A percentile compares a stretch with the other conserved stretches of the same genome.
Conservation (phyloP, 208 protist species). For the Leishmania arabica region DNA sequence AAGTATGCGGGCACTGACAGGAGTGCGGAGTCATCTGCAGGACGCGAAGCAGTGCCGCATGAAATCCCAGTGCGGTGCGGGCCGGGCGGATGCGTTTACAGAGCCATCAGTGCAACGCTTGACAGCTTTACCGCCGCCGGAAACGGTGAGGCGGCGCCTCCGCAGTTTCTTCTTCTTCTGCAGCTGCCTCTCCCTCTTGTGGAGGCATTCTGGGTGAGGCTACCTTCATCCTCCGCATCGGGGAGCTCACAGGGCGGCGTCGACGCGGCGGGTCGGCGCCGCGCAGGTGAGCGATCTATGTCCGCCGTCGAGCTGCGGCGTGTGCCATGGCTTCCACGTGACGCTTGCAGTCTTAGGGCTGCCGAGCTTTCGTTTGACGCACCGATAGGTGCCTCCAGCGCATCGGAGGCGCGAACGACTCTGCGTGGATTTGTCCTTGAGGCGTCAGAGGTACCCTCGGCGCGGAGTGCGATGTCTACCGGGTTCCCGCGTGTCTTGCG, state of each 20-base stretch:
- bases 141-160: neutral
- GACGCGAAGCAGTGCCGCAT: neutral
- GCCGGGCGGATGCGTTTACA: slow-evolving; percentile 19
- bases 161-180: slow-evolving; percentile 11
- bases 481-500: slow-evolving; percentile 16
- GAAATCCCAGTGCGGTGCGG: slow-evolving; percentile 26
- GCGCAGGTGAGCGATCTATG: neutral
- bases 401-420: neutral
- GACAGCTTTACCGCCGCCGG: neutral
- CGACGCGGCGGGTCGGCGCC: neutral
- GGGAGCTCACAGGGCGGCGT: neutral
- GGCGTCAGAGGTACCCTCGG: neutral
- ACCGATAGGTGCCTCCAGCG: neutral
- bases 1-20: neutral
- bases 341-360: neutral
- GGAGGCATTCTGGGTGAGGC: slow-evolving; percentile 29
- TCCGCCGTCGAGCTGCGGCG: neutral
- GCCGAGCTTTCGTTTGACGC: neutral
- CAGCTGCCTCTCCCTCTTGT: slow-evolving; percentile 24
- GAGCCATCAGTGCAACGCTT: neutral
- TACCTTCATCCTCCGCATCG: slow-evolving; percentile 12
- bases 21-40: neutral
- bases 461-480: neutral
- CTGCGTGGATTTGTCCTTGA: slow-evolving; percentile 23
- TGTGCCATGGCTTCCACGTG: slow-evolving; percentile 8